Percentiles rank a stretch among this genome's conserved stretches.
These are phyloP conservation scores for Cystoderma amianthinum DNA, from an alignment of 768 basidiomycete genomes.

Conservation along the genomic window DNA sequence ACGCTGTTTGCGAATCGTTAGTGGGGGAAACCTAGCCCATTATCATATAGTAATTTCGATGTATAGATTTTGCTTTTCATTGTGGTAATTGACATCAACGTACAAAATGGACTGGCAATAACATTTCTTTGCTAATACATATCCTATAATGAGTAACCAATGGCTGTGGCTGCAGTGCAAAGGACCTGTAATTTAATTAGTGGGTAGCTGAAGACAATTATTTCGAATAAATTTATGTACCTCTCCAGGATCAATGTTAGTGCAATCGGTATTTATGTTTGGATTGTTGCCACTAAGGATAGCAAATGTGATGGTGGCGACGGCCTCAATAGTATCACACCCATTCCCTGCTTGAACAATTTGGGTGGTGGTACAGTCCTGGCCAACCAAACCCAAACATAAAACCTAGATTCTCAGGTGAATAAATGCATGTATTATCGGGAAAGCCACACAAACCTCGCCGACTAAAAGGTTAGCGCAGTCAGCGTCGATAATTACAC, in stretches of 20 bases:
- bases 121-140: no score
- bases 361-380: conserved; percentile 51
- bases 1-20: no score
- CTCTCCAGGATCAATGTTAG: conserved; percentile 54
- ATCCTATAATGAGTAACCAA: no score
- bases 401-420: conserved; percentile 19
- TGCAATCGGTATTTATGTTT: conserved; percentile 44
- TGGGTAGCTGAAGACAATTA: neutral
- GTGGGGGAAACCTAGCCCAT: no score
- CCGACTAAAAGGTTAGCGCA: conserved; percentile 54
- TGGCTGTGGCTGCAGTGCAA: neutral
- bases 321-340: conserved; percentile 35
- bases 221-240: conserved; percentile 29
- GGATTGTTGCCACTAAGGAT: conserved; percentile 59
- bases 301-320: conserved; percentile 32
- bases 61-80: no score
- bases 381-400: conserved; percentile 50
- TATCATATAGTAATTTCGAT: no score
- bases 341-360: conserved; percentile 41
- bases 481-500: conserved; percentile 34
- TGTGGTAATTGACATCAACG: no score
- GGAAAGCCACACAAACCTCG: conserved; percentile 23
- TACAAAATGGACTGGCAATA: no score
- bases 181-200: neutral
- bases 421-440: neutral